A percentile compares a stretch with the other conserved stretches of the same genome.
phyloP scores from a whole-genome alignment of 1,284 basidiomycete species.

The Waitea zeae region DNA sequence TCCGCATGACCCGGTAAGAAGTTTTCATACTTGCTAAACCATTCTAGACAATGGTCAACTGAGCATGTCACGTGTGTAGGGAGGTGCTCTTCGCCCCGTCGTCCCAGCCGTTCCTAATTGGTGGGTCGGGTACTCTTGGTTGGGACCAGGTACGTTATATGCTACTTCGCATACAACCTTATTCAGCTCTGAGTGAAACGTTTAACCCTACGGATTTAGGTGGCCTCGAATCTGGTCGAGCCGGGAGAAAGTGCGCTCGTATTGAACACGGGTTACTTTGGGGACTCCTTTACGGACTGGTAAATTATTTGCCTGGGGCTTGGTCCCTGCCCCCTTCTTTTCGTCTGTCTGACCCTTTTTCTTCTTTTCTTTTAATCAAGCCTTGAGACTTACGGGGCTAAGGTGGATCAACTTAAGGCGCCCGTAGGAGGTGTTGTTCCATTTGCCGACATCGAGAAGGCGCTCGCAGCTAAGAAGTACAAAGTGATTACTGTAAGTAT shows the following conservation, averaged over 20 bases:
- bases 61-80: constrained; percentile 17
- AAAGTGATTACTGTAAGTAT: constrained; percentile 30
- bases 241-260: constrained; percentile 71
- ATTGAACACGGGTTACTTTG: constrained; percentile 80
- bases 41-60: neutral
- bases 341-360: neutral
- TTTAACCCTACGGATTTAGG: constrained; percentile 21
- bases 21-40: constrained; percentile 1
- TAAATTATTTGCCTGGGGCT: constrained; percentile 12
- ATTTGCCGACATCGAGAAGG: constrained; percentile 46
- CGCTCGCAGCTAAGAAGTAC: constrained; percentile 71
- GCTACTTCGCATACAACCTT: neutral
- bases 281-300: constrained; percentile 74
- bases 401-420: constrained; percentile 77
- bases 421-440: constrained; percentile 67
- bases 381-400: constrained; percentile 77
- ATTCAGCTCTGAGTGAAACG: too few relatives aligned
- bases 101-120: constrained; percentile 79
- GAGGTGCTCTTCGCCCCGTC: constrained; percentile 61
- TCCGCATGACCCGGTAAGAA: constrained; percentile 65
- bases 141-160: constrained; percentile 66
- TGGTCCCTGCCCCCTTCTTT: neutral
- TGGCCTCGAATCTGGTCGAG: constrained; percentile 72
- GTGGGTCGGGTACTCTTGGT: constrained; percentile 89
- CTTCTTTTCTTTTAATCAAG: constrained; percentile 18